Conservation (phyloP, 2,329 filamentous ascomycete genomes). For the Aureobasidium sp. region DNA sequence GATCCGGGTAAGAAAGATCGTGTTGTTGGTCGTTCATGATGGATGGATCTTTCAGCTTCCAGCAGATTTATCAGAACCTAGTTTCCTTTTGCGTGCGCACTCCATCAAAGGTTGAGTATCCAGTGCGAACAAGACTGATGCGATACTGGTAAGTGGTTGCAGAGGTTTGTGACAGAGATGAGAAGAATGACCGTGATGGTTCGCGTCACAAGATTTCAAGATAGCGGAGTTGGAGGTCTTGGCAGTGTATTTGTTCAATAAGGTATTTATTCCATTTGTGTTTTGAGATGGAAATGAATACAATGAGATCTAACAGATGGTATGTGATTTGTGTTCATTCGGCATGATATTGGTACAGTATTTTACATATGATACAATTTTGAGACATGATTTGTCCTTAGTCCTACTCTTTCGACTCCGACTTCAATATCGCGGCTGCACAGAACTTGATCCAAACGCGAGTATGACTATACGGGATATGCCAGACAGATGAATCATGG, state of each 20-base stretch:
- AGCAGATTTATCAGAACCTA: constrained; percentile 5
- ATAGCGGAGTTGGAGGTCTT: not conserved
- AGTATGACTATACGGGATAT: not conserved
- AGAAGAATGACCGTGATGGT: constrained; percentile 5
- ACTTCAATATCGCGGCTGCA: not conserved
- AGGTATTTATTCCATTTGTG: too few relatives aligned
- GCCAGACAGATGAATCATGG: not conserved
- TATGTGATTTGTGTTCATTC: not conserved
- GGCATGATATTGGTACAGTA: constrained; percentile 8
- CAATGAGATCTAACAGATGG: too few relatives aligned
- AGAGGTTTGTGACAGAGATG: not conserved
- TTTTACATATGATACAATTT: constrained; percentile 11
- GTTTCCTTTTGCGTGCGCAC: constrained; percentile 8
- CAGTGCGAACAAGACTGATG: not conserved
- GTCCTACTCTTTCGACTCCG: not conserved
- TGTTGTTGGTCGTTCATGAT: constrained; percentile 11
- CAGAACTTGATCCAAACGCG: not conserved
- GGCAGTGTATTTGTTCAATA: too few relatives aligned
- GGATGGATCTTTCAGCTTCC: constrained; percentile 9
- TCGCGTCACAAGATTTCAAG: not conserved
- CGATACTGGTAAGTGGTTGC: not conserved
- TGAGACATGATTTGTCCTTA: not conserved
- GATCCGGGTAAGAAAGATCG: constrained; percentile 12
- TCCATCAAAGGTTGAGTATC: constrained; percentile 2
- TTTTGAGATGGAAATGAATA: too few relatives aligned